Evolutionary conservation across 2,329 filamentous ascomycete species (phyloP).

Genomic region (Zymoseptoria tritici): DNA sequence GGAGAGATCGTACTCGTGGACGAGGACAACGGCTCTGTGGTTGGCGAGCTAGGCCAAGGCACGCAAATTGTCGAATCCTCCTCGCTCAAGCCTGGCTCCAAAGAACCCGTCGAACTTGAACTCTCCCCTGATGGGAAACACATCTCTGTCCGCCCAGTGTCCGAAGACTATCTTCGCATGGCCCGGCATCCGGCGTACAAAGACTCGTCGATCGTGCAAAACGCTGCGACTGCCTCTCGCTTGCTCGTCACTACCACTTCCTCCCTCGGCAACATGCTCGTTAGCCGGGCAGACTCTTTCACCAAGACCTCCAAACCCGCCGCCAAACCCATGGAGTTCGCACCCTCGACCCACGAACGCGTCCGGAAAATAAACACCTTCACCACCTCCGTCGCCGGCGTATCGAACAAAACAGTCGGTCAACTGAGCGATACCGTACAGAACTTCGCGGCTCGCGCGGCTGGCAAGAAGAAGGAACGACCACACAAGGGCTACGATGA

Average conservation of each 20-base stretch:
- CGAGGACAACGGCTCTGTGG: conserved; percentile 91
- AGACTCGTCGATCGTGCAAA: conserved; percentile 76
- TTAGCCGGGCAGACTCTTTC: conserved; percentile 71
- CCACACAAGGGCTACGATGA: conserved; percentile 57
- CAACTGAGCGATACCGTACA: conserved; percentile 78
- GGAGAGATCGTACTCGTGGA: conserved; percentile 89
- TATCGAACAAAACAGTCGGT: conserved; percentile 81
- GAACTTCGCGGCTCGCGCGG: conserved; percentile 72
- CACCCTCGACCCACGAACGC: conserved; percentile 72
- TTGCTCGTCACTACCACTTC: conserved; percentile 84
- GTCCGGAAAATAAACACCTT: conserved; percentile 87
- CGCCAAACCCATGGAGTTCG: conserved; percentile 78
- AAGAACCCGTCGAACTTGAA: conserved; percentile 77
- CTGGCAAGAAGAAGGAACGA: conserved; percentile 52
- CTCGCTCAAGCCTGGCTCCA: conserved; percentile 74
- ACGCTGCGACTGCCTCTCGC: conserved; percentile 79
- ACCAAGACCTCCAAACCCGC: conserved; percentile 71
- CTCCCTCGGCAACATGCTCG: conserved; percentile 69
- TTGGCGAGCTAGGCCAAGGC: conserved; percentile 80
- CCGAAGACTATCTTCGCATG: conserved; percentile 65
- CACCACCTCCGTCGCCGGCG: conserved; percentile 66
- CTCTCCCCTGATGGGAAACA: conserved; percentile 62
- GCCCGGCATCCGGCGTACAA: conserved; percentile 86
- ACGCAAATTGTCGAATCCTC: conserved; percentile 73
- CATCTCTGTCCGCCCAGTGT: conserved; percentile 60